Conservation (phyloP, 805 yeast genomes). For the Hanseniaspora taiwanica region DNA sequence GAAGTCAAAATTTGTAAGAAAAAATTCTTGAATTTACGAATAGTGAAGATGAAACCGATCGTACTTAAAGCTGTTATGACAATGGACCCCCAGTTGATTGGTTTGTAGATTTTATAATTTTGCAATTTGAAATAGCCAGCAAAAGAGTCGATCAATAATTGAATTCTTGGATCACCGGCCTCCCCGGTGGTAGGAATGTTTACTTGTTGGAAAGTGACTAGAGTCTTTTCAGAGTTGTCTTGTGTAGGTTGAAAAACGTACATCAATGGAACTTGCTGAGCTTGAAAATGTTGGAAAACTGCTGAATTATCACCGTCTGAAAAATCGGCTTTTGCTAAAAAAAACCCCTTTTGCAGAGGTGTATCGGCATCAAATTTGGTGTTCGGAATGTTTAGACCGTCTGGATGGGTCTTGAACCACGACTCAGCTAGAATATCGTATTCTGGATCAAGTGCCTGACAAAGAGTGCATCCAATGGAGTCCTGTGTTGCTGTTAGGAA, state of each 20-base stretch:
- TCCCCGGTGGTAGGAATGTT: slow-evolving; percentile 19
- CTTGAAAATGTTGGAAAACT: slow-evolving; percentile 27
- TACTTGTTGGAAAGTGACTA: slow-evolving; percentile 17
- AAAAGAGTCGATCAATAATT: slow-evolving; percentile 18
- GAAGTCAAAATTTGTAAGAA: slow-evolving; percentile 32
- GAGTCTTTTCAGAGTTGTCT: slow-evolving; percentile 26
- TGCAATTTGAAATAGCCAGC: slow-evolving; percentile 12
- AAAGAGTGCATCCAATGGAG: slow-evolving; percentile 62
- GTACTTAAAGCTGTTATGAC: slow-evolving; percentile 24
- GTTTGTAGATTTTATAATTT: slow-evolving; percentile 23
- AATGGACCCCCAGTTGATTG: slow-evolving; percentile 27
- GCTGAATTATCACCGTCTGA: slow-evolving; percentile 38
- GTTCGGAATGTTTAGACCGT: slow-evolving; percentile 22
- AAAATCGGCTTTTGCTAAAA: slow-evolving; percentile 68
- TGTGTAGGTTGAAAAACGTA: slow-evolving; percentile 44
- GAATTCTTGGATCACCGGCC: slow-evolving; percentile 25
- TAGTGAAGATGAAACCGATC: slow-evolving; percentile 22
- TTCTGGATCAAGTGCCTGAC: slow-evolving; percentile 57
- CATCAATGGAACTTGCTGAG: slow-evolving; percentile 71
- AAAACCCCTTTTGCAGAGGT: slow-evolving; percentile 29
- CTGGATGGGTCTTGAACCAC: slow-evolving; percentile 47
- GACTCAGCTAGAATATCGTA: slow-evolving; percentile 48
- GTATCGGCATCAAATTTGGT: slow-evolving; percentile 8
- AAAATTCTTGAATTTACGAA: slow-evolving; percentile 22
- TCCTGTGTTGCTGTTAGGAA: slow-evolving; percentile 64